Percentiles rank a stretch among this genome's conserved stretches.
Conservation (phyloP, 2,329 filamentous ascomycete genomes). For the Epichloe aotearoae region DNA sequence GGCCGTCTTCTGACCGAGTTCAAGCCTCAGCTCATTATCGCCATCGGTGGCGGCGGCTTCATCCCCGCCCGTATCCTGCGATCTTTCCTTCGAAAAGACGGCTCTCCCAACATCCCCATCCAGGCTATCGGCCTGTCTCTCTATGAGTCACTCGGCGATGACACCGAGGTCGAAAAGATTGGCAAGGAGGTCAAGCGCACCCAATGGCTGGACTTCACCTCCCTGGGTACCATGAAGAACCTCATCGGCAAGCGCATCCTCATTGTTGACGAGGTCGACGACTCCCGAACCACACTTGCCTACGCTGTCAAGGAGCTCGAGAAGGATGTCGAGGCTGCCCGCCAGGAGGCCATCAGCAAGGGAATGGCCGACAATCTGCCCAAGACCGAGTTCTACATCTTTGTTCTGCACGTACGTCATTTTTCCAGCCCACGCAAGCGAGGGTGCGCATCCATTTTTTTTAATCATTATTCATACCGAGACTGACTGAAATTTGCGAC, state of each 20-base stretch:
- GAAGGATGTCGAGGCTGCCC: conserved; percentile 82
- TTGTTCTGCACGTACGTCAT: conserved; percentile 73
- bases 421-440: not conserved
- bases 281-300: conserved; percentile 86
- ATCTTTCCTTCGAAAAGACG: conserved; percentile 87
- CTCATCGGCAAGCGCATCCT: conserved; percentile 82
- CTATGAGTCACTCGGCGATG: conserved; percentile 68
- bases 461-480: not conserved
- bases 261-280: conserved; percentile 92
- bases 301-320: conserved; percentile 86
- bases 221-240: conserved; percentile 75
- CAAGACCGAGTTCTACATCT: conserved; percentile 84
- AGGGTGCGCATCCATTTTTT: not conserved
- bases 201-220: conserved; percentile 90
- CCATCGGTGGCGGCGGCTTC: conserved; percentile 94
- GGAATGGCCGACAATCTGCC: conserved; percentile 49
- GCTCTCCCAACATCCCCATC: conserved; percentile 89
- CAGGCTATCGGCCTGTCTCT: conserved; percentile 97
- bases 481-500: not conserved
- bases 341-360: conserved; percentile 55
- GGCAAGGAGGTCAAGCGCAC: conserved; percentile 94
- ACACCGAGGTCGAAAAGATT: conserved; percentile 49
- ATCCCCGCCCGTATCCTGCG: conserved; percentile 93
- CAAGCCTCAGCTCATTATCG: conserved; percentile 92
- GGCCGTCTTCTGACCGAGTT: conserved; percentile 70